These are phyloP conservation scores for Kwoniella sp. DNA, from an alignment of 768 basidiomycete species.

Conservation along the genomic window DNA sequence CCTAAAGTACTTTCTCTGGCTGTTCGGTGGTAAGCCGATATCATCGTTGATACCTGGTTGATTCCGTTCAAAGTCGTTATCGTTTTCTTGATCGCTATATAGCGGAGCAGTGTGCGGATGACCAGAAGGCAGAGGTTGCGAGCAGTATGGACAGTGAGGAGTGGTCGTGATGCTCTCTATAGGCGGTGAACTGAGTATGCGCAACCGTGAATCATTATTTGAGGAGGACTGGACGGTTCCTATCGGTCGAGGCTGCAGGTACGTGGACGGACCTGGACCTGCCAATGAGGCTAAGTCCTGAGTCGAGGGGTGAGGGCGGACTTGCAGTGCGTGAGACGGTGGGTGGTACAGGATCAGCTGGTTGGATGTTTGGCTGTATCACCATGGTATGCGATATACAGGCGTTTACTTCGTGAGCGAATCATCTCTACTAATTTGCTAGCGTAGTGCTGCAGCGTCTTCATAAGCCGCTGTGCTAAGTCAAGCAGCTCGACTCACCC, in stretches of 20 bases:
- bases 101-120: not conserved
- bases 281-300: not conserved
- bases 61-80: not conserved
- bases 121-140: conserved; percentile 34
- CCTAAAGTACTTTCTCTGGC: conserved; percentile 36
- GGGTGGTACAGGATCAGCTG: conserved; percentile 54
- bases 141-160: conserved; percentile 47
- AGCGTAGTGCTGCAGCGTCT: not conserved
- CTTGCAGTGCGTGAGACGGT: conserved; percentile 47
- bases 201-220: not conserved
- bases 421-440: no score
- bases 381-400: no score
- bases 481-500: conserved; percentile 23
- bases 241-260: not conserved
- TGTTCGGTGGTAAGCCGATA: not conserved
- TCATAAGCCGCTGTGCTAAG: not conserved
- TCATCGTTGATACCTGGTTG: not conserved
- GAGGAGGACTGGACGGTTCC: not conserved
- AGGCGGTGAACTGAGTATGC: conserved; percentile 2
- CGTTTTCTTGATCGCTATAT: not conserved
- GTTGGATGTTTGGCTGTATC: conserved; percentile 49
- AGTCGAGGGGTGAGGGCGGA: conserved; percentile 34
- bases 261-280: not conserved
- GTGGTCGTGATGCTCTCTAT: conserved; percentile 20
- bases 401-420: no score